Base-by-base conservation (phyloP, 768 basidiomycete genomes). In the Crucibulum laeve region DNA sequence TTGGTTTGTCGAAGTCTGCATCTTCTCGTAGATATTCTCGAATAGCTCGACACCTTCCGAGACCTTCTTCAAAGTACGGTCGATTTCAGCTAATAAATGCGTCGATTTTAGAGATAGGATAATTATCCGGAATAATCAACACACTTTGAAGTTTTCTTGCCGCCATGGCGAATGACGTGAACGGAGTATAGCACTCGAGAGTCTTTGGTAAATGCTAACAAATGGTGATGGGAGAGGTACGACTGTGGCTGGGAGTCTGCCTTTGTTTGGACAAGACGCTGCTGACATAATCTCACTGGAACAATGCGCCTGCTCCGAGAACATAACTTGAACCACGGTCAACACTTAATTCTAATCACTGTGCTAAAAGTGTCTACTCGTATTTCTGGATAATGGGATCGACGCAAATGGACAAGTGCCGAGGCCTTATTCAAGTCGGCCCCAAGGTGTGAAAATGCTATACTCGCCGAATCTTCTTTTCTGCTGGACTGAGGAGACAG, bases 1-100 rank as follows among this genome's bases (percentile, higher is more conserved):
- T 55, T 94, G 85, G 69, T 96, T 98, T 24, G 90, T 89, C 14
- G 94, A 88, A 38, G 87, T 78, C 63, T 93, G 88, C 84, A 99
- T 94, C 79, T 98, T 99, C 62, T 96, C 93, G 63, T 95, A 96
- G 63, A 96, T 94, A 68, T 77, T 82, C 68, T 93, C 91, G 60
- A 93, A 93, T 64, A 88, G 77, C 72, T 92, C 91, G 55, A 98
- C 93, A 53, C 96, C 96, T 67, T 94, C 91, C 25, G 84, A 56
- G 53, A 99, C 94, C 75, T 92, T 93, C 77, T 99, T 99, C 58
- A 98, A 74, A 38, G 95, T 98, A 61, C 90, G 83, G 81, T 98
- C 96, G 53, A 99, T 97, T 72, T 99, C 96, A 64, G 91, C 95
- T 99, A 68, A 30, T 26, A 37, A 28, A 34, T 32, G 5, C 52